Base-by-base conservation (phyloP, 257 asterid genomes). In the Nicotiana paniculata region DNA sequence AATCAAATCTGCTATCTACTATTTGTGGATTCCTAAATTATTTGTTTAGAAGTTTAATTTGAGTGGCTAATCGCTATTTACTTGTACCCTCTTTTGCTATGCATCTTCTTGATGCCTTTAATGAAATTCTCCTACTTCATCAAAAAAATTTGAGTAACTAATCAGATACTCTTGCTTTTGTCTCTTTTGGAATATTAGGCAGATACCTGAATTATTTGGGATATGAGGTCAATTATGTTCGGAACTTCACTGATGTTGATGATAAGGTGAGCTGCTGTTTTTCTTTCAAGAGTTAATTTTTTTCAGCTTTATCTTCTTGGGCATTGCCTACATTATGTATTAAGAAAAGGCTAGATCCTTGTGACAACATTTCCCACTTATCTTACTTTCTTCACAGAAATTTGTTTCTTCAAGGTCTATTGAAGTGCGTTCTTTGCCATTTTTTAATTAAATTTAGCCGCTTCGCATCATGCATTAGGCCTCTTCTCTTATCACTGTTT, bases 221-320 rank as follows among this genome's bases (percentile, higher is more conserved):
- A 65, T 95, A 92, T 85, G 97, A 95, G 83, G 95, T 93, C 86
- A 95, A 91, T 84, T 95, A 95, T 77, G 93, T 95, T 72, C 98
- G 99, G 82, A 95, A 95, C 86, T 93, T 95, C 91, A 95, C 99
- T 4, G 98, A 95, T 89, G 97, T 95, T 72, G 99, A 95, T 92
- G 99, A 95, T 86, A 96, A 96, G 95, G 98, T 90, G 82, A 79
- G 94, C 77, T 8, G 28, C 16, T 26, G 26, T 51, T 58, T 82
- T 79, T 83, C 9, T 68, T 81, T 79, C 39, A 66, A 80, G 76
- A 77, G 78, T 53, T 77, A 30, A 67, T 63, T 5, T 30, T 37
- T 9, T 5, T 21, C 35, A 39, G 77, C 77, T 43, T 43, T 51
- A 51, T 51, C 57, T 10, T 53, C 57, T 13, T 18, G 11, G 57